Evolutionary conservation across 2,329 filamentous ascomycete genomes (phyloP).

Genomic region (Didymella glomerata): DNA sequence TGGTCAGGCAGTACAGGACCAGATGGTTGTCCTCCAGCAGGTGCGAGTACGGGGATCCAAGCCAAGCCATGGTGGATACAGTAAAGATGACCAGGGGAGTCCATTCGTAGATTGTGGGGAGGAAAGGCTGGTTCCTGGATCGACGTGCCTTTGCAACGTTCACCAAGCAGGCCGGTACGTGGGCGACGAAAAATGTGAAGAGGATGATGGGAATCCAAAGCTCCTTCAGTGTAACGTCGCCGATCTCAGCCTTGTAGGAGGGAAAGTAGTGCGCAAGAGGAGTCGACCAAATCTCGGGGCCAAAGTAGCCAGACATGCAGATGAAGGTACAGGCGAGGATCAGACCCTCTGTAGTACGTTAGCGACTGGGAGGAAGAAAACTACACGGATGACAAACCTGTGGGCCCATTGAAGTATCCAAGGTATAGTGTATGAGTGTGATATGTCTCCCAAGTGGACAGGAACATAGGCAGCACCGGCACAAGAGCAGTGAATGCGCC

Average conservation of each 20-base stretch:
- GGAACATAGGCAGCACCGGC: constrained; percentile 97
- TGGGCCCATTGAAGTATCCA: constrained; percentile 95
- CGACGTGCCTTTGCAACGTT: constrained; percentile 84
- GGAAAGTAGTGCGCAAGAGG: constrained; percentile 68
- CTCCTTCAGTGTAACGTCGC: constrained; percentile 81
- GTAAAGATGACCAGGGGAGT: constrained; percentile 87
- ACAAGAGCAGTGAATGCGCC: constrained; percentile 92
- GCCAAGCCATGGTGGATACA: constrained; percentile 77
- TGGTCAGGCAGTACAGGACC: constrained; percentile 88
- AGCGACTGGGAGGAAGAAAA: constrained; percentile 8
- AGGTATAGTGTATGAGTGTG: constrained; percentile 97
- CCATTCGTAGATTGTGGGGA: constrained; percentile 92
- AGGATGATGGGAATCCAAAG: constrained; percentile 76
- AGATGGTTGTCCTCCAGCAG: constrained; percentile 86
- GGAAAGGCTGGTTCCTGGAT: constrained; percentile 74
- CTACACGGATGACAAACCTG: constrained; percentile 53
- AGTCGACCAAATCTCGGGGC: constrained; percentile 84
- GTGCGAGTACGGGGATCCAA: constrained; percentile 87
- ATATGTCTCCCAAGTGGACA: constrained; percentile 99
- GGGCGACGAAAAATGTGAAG: constrained; percentile 60
- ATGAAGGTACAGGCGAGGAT: constrained; percentile 88
- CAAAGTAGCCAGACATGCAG: constrained; percentile 85
- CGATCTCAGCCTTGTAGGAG: constrained; percentile 62
- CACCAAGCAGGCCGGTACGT: constrained; percentile 87
- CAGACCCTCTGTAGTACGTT: constrained; percentile 71